Conservation (phyloP, 2,329 filamentous ascomycete species). For the Bisporella sp. region DNA sequence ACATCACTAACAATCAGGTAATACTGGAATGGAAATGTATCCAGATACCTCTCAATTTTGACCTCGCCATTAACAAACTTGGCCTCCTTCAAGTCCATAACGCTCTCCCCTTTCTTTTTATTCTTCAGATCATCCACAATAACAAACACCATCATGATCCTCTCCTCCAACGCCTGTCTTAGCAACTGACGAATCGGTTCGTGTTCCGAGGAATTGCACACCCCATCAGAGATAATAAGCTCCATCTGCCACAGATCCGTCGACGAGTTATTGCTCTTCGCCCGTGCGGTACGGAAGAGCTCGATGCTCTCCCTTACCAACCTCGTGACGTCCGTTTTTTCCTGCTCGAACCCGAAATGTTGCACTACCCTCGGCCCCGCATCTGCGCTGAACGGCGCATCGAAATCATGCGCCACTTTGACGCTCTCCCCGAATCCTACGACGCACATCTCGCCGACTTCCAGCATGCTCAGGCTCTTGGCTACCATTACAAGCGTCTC, state of each 20-base stretch:
- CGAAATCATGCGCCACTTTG: slow-evolving; percentile 79
- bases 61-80: slow-evolving; percentile 70
- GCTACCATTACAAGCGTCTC: slow-evolving; percentile 91
- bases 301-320: slow-evolving; percentile 73
- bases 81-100: slow-evolving; percentile 83
- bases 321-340: slow-evolving; percentile 75
- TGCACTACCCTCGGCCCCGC: slow-evolving; percentile 79
- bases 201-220: slow-evolving; percentile 77
- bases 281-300: slow-evolving; percentile 71
- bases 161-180: slow-evolving; percentile 80
- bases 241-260: slow-evolving; percentile 90
- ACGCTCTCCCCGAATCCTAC: slow-evolving; percentile 82
- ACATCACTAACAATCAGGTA: slow-evolving; percentile 93
- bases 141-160: slow-evolving; percentile 97
- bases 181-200: slow-evolving; percentile 76
- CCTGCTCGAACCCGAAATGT: slow-evolving; percentile 78
- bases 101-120: slow-evolving; percentile 53
- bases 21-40: slow-evolving; percentile 94
- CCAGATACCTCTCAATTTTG: slow-evolving; percentile 83
- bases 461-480: slow-evolving; percentile 81
- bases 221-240: slow-evolving; percentile 86
- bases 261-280: slow-evolving; percentile 39
- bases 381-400: slow-evolving; percentile 72
- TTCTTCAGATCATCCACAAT: slow-evolving; percentile 68
- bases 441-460: slow-evolving; percentile 88